Evolutionary conservation across 2,329 filamentous ascomycete species (phyloP), one percentile per base, ranked within the genome.

Genomic region (Cordyceps javanica): DNA sequence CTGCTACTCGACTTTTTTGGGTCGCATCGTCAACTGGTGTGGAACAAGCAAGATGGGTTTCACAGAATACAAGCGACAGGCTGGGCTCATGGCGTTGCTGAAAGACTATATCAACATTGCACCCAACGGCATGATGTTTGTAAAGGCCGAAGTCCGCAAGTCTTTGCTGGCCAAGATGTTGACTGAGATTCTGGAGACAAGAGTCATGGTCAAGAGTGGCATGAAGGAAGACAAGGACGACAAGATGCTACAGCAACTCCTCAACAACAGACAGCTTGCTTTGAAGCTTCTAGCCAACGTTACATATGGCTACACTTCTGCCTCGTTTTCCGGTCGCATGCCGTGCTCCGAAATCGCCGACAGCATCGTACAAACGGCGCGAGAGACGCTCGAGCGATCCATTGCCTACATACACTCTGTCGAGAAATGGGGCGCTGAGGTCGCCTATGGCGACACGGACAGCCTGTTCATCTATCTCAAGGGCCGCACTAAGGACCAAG

Each of bases 201-300:
- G 94, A 61, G 88, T 97, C 36, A 99, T 99, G 94, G 89, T 99
- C 59, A 99, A 99, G 73, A 90, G 86, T 64, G 92, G 93, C 13
- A 97, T 99, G 93, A 96, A 96, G 69, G 79, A 85, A 60, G 91
- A 96, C 72, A 94, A 92, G 69, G 87, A 93, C 58, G 92, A 97
- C 73, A 92, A 85, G 69, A 82, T 83, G 0, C 74, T 97, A 16
- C 93, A 97, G 66, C 87, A 89, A 60, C 81, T 97, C 13, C 78
- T 97, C 19, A 95, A 99, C 74, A 96, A 97, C 70, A 81, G 94
- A 66, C 94, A 99, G 66, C 78, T 99, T 3, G 94, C 94, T 0
- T 80, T 99, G 26, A 99, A 99, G 69, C 79, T 99, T 7, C 90
- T 99, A 39, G 94, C 94, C n/a, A 99, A 99, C 65, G 94, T 99